These are phyloP conservation scores for Trichoderma orchidacearum DNA, from an alignment of 495 filamentous ascomycete species.

Conservation along the genomic window DNA sequence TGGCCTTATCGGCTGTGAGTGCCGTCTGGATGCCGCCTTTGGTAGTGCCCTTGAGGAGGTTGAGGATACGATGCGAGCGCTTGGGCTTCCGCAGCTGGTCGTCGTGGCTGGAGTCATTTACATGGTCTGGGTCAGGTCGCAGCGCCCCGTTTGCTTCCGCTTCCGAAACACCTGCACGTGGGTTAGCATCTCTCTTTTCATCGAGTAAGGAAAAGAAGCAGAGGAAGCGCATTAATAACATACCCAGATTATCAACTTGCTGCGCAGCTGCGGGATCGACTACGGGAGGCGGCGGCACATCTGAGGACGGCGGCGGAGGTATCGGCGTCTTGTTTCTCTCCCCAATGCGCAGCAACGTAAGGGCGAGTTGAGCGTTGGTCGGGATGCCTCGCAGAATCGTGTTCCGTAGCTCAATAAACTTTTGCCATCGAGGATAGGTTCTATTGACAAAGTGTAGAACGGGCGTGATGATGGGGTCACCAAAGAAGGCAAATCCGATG, in stretches of 20 bases:
- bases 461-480: constrained; percentile 54
- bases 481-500: constrained; percentile 64
- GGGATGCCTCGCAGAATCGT: constrained; percentile 73
- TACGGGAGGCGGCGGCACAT: constrained; percentile 36
- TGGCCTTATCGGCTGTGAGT: constrained; percentile 53
- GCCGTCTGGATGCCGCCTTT: constrained; percentile 54
- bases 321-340: constrained; percentile 73
- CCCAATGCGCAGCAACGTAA: constrained; percentile 75
- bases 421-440: constrained; percentile 55
- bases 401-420: constrained; percentile 44
- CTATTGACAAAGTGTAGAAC: constrained; percentile 48
- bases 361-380: constrained; percentile 74
- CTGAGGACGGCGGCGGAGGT: constrained; percentile 58
- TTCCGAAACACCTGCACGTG: constrained; percentile 17
- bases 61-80: constrained; percentile 31
- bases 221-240: not conserved
- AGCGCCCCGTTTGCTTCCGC: constrained; percentile 30
- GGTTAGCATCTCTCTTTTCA: constrained; percentile 3
- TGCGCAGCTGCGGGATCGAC: constrained; percentile 30
- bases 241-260: constrained; percentile 19
- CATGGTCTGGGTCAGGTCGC: constrained; percentile 19
- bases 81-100: constrained; percentile 28
- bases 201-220: not conserved
- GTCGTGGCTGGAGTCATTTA: constrained; percentile 17
- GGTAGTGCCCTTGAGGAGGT: constrained; percentile 56